These are phyloP conservation scores for Phytopythium helicoides DNA, from an alignment of 352 stramenopile genomes.

Conservation along the genomic window DNA sequence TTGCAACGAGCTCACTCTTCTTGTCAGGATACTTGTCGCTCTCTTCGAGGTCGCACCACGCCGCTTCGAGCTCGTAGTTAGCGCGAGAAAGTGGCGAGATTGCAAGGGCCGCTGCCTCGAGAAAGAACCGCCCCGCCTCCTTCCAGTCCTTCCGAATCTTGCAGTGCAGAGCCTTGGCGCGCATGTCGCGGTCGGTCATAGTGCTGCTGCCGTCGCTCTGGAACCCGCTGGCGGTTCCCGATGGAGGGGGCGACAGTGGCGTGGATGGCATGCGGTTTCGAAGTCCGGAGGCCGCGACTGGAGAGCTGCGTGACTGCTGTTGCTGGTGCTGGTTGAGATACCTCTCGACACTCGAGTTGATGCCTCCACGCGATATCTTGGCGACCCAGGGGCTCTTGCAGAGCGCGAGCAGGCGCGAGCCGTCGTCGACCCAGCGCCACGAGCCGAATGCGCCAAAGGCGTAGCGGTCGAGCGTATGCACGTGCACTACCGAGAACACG, in stretches of 20 bases:
- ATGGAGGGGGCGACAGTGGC: neutral
- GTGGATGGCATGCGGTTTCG: neutral
- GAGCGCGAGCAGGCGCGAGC: constrained; percentile 34
- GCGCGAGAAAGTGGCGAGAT: constrained; percentile 33
- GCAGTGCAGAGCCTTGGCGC: constrained; percentile 57
- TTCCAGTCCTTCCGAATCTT: constrained; percentile 78
- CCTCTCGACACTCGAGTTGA: constrained; percentile 45
- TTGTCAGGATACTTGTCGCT: constrained; percentile 31
- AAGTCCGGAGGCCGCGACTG: neutral
- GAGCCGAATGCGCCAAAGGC: constrained; percentile 63
- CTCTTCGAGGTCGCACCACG: constrained; percentile 66
- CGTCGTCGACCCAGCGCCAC: constrained; percentile 74
- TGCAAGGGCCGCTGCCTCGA: constrained; percentile 42
- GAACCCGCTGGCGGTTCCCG: constrained; percentile 6
- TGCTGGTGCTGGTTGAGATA: constrained; percentile 20
- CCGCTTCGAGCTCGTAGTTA: constrained; percentile 61
- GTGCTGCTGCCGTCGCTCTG: constrained; percentile 5
- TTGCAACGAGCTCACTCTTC: constrained; percentile 34
- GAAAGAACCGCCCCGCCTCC: constrained; percentile 43
- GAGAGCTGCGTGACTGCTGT: neutral
- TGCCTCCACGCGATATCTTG: constrained; percentile 47
- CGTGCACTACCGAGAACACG: constrained; percentile 62
- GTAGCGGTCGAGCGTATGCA: constrained; percentile 57
- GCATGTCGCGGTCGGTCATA: constrained; percentile 46
- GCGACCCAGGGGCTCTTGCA: constrained; percentile 50